Percentiles rank a stretch among this genome's conserved stretches.
These are phyloP conservation scores for Neurospora sp. DNA, from an alignment of 495 filamentous ascomycete species.

Conservation along the genomic window DNA sequence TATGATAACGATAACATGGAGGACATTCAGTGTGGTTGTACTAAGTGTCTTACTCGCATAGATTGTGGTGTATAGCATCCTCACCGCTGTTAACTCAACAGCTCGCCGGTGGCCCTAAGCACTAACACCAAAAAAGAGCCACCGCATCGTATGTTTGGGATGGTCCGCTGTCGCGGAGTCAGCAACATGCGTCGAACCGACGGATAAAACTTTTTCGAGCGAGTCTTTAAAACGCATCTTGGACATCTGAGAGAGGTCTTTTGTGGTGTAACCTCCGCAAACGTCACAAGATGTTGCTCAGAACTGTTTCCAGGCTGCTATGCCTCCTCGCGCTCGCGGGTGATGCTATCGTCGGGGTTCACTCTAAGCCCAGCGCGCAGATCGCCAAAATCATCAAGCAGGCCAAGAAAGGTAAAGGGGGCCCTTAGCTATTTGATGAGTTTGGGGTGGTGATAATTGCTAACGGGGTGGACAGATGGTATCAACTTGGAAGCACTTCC, in stretches of 20 bases:
- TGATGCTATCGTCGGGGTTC: neutral
- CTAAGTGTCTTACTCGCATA: neutral
- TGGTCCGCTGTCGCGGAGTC: neutral
- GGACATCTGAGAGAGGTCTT: neutral
- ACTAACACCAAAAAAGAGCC: neutral
- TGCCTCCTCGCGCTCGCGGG: neutral
- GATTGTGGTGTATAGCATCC: neutral
- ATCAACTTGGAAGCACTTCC: constrained; percentile 1
- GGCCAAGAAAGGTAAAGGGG: neutral
- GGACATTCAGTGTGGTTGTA: neutral
- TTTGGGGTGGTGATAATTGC: neutral
- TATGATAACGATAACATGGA: neutral
- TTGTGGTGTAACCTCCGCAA: neutral
- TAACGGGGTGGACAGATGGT: neutral
- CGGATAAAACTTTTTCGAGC: neutral
- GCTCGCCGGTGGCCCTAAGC: neutral
- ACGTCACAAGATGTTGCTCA: neutral
- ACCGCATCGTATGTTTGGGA: neutral
- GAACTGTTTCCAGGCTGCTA: neutral
- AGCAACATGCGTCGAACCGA: neutral
- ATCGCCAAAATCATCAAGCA: constrained; percentile 1
- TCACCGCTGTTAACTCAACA: neutral
- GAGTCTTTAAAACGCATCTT: neutral
- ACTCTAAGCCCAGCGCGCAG: neutral
- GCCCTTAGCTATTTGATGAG: neutral